A percentile compares a stretch with the other conserved stretches of the same genome.
Evolutionary conservation across 148 eudicot genomes (phyloP).

Genomic region (Chenopodium formosanum): DNA sequence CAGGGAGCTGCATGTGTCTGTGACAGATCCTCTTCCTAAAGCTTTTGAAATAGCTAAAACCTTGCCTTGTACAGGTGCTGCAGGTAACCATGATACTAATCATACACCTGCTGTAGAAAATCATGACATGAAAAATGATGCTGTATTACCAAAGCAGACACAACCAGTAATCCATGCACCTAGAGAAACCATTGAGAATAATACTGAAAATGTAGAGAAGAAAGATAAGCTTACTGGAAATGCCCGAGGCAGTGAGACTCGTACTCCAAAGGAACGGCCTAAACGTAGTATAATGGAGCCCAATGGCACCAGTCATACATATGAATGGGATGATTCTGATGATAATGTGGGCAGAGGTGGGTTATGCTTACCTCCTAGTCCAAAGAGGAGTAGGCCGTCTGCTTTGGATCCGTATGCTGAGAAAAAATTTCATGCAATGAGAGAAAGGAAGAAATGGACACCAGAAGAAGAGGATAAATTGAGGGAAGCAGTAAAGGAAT

Average conservation of each 20-base stretch:
- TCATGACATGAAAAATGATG: conserved; percentile 18
- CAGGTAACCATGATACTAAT: conserved; percentile 20
- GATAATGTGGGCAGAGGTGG: conserved; percentile 36
- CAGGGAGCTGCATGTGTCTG: conserved; percentile 12
- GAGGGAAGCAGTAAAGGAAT: conserved; percentile 58
- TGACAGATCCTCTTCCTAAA: conserved; percentile 54
- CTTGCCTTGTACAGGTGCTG: conserved; percentile 15
- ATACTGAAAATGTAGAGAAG: conserved; percentile 7
- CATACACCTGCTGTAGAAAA: conserved; percentile 16
- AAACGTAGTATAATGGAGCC: conserved; percentile 53
- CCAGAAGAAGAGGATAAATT: conserved; percentile 61
- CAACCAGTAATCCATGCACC: conserved; percentile 13
- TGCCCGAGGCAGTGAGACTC: conserved; percentile 18
- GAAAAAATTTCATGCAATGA: conserved; percentile 31
- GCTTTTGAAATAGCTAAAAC: conserved; percentile 12
- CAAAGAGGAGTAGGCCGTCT: conserved; percentile 35
- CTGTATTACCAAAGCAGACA: conserved; percentile 6
- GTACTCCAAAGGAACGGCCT: background rate
- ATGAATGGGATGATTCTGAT: conserved; percentile 54
- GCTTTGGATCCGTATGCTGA: conserved; percentile 36
- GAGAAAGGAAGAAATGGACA: conserved; percentile 53
- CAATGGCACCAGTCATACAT: conserved; percentile 45
- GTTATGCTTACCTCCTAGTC: conserved; percentile 45
- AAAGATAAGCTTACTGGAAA: conserved; percentile 20
- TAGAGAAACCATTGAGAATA: conserved; percentile 11